Evolutionary conservation across 768 basidiomycete genomes (phyloP), one percentile per base, ranked within the genome.

Genomic region (Collybia mongolica): DNA sequence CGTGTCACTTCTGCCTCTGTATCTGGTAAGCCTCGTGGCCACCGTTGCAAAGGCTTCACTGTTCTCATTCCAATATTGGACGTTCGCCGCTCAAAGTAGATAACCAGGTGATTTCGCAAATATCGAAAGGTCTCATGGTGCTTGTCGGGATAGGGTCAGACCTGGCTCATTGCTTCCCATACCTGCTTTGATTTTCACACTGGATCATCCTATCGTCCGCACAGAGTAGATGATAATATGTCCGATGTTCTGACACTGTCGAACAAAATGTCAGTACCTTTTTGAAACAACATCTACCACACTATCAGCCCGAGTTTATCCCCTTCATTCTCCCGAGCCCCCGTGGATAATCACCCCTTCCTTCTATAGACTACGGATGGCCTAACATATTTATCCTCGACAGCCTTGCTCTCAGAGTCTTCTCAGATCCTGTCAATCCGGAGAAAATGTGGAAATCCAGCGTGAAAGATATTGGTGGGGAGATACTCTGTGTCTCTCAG

Each of bases 401-500:
- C 61, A 93, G 90, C 58, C 72, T 96, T 4, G 72, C 80, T 20
- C 73, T 95, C 48, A 80, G 88, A 44, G 77, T 86, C 46, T 96
- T 95, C 62, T 75, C 82, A 41, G 82, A 87, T 61, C 72, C 72
- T 7, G 61, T 59, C 14, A 75, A 74, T 61, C 64, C 75, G 1
- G 77, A 75, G 5, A 74, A 79, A 49, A 86, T 88, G 80, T 98
- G 96, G 96, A 95, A 90, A 68, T 70, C 77, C 18, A 91, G 73
- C 61, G 88, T 98, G 42, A 89, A 84, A 67, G 95, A 98, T 55
- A 81, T 97, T 19, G 80, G 82, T 19, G 95, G 93, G 39, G 93
- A 96, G 45, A 79, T 99, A 11, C 80, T 98, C 3, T 98, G 95
- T 59, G 93, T 95, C 14, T 94, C 94, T 1, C 96, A 98, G 59